These are phyloP conservation scores for Coprinopsis strossmayeri DNA, from an alignment of 768 basidiomycete species.

Conservation along the genomic window DNA sequence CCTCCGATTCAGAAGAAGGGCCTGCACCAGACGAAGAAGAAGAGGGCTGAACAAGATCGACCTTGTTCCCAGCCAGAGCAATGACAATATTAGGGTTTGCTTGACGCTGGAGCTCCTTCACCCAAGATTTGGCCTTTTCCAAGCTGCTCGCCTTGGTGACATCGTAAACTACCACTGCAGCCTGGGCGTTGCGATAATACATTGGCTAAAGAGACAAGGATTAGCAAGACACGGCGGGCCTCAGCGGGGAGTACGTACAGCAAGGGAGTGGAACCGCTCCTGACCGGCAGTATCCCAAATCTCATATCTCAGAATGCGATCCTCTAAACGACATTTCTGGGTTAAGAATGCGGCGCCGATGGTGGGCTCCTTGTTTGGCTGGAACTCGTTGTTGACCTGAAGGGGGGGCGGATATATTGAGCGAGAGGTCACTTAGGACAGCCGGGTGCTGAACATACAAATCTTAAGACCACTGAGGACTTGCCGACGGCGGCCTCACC, in stretches of 20 bases:
- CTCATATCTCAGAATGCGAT: conserved; percentile 89
- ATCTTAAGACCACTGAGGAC: conserved; percentile 96
- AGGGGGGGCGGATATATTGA: no score
- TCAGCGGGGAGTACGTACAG: conserved; percentile 44
- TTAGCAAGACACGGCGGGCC: conserved; percentile 5
- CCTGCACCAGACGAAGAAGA: conserved; percentile 40
- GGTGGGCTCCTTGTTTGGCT: conserved; percentile 97
- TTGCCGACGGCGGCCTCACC: conserved; percentile 99
- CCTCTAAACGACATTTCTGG: conserved; percentile 93
- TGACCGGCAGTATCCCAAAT: conserved; percentile 97
- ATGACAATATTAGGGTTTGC: conserved; percentile 99
- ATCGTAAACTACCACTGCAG: conserved; percentile 97
- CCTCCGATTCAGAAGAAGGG: conserved; percentile 65
- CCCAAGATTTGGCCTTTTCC: conserved; percentile 99
- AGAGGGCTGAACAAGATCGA: conserved; percentile 78
- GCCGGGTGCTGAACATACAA: conserved; percentile 46
- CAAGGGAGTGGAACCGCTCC: conserved; percentile 96
- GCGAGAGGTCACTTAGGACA: conserved; percentile 9
- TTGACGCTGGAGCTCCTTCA: conserved; percentile 97
- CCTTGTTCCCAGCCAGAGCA: conserved; percentile 96
- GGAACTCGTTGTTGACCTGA: conserved; percentile 97
- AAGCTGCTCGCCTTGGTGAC: conserved; percentile 93
- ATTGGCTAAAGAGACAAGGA: conserved; percentile 60
- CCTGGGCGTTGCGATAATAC: conserved; percentile 98
- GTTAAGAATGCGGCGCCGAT: conserved; percentile 96